These are phyloP conservation scores for Neoboletus subvelutipes DNA, from an alignment of 768 basidiomycete species.

Conservation along the genomic window DNA sequence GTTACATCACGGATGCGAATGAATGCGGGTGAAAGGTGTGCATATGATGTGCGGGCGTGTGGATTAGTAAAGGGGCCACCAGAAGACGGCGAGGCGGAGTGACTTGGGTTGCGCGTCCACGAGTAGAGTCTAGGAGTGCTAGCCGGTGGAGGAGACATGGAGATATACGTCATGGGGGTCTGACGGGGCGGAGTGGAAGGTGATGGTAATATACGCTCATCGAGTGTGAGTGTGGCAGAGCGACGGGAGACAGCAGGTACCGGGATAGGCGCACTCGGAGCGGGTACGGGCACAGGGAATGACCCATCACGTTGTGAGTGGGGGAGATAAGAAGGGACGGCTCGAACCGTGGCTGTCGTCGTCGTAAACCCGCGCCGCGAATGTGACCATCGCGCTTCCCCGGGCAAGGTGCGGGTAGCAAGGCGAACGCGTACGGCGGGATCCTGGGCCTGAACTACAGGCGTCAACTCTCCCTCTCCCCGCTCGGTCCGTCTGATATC, in stretches of 20 bases:
- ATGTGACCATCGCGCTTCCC: constrained; percentile 9
- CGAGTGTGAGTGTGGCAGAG: constrained; percentile 11
- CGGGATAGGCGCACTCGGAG: constrained; percentile 31
- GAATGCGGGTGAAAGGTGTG: constrained; percentile 51
- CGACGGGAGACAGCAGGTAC: constrained; percentile 28
- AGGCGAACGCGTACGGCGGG: constrained; percentile 26
- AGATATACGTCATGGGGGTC: constrained; percentile 18
- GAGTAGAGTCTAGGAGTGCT: constrained; percentile 58
- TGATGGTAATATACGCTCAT: constrained; percentile 18
- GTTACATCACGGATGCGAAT: constrained; percentile 45
- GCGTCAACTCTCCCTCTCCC: neutral
- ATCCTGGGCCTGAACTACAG: neutral
- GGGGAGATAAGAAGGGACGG: neutral
- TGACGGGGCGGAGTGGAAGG: constrained; percentile 36
- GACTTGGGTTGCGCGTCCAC: constrained; percentile 42
- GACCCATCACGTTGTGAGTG: constrained; percentile 6
- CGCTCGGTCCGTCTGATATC: constrained; percentile 24
- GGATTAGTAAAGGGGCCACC: constrained; percentile 58
- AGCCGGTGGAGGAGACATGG: constrained; percentile 56
- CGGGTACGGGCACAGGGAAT: constrained; percentile 21
- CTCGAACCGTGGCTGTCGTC: neutral
- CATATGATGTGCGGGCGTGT: constrained; percentile 55
- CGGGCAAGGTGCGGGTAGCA: constrained; percentile 13
- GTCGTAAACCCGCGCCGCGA: constrained; percentile 6
- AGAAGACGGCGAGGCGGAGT: constrained; percentile 37